Conservation (phyloP, 495 filamentous ascomycete species). For the Saxophila tyrrhenica region DNA sequence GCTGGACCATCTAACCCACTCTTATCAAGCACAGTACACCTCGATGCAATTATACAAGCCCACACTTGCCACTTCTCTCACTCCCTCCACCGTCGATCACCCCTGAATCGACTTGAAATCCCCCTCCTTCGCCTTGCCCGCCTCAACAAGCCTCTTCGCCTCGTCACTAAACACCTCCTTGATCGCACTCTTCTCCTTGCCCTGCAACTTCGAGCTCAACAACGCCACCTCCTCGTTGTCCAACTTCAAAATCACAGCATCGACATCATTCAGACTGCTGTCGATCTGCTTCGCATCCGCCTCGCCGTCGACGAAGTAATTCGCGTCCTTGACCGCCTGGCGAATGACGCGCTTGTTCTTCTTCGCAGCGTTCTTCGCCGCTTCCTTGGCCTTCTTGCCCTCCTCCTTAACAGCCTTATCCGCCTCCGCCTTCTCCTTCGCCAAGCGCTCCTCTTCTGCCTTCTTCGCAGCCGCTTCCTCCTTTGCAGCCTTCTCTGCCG, state of each 20-base stretch:
- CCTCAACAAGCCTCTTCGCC: slow-evolving; percentile 58
- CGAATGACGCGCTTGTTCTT: slow-evolving; percentile 98
- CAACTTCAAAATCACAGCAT: slow-evolving; percentile 78
- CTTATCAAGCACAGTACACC: no score
- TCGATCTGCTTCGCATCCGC: slow-evolving; percentile 66
- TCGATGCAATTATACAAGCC: no score
- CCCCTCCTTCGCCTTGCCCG: slow-evolving; percentile 73
- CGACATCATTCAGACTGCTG: slow-evolving; percentile 70
- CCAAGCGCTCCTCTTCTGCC: slow-evolving; percentile 62
- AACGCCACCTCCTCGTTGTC: slow-evolving; percentile 77
- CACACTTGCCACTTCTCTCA: not conserved
- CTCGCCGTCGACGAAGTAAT: slow-evolving; percentile 69
- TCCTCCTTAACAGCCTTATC: slow-evolving; percentile 72
- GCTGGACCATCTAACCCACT: no score
- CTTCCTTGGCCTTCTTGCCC: slow-evolving; percentile 94
- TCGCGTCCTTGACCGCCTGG: slow-evolving; percentile 83
- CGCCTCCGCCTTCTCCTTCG: slow-evolving; percentile 72
- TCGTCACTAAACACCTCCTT: slow-evolving; percentile 54
- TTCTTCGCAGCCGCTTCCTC: slow-evolving; percentile 70
- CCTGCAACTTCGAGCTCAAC: slow-evolving; percentile 63
- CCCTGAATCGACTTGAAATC: slow-evolving; percentile 37
- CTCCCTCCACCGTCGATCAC: not conserved
- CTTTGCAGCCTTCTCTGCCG: slow-evolving; percentile 68
- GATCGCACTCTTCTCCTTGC: slow-evolving; percentile 45
- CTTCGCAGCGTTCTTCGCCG: slow-evolving; percentile 94